A percentile compares a stretch with the other conserved stretches of the same genome.
Conservation (phyloP, 148 eudicot genomes). For the Rhododendron ovatum region DNA sequence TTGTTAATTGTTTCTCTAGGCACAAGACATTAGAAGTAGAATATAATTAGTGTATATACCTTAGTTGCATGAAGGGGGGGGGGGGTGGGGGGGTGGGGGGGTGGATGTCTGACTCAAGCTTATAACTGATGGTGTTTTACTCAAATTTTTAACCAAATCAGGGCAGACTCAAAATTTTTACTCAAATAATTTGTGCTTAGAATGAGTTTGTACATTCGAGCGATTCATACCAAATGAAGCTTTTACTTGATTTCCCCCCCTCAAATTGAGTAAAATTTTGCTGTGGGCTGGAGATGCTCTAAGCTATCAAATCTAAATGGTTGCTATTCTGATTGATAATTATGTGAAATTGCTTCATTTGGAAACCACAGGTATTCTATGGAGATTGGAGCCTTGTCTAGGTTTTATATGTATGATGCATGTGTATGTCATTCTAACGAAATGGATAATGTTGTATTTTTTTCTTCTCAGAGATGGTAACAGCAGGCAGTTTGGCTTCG, state of each 20-base stretch:
- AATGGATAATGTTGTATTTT: too few relatives aligned
- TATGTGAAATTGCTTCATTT: background rate
- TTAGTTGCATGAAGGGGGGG: too few relatives aligned
- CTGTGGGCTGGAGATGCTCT: background rate
- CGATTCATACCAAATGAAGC: background rate
- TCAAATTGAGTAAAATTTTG: background rate
- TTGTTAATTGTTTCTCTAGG: background rate
- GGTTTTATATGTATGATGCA: background rate
- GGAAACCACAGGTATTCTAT: background rate
- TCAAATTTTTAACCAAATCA: too few relatives aligned
- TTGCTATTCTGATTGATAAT: background rate
- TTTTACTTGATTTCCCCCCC: background rate
- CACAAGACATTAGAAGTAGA: background rate
- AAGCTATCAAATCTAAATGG: background rate
- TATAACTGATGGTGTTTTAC: background rate
- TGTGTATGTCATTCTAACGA: background rate
- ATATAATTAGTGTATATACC: background rate
- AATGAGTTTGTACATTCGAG: background rate
- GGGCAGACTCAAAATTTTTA: too few relatives aligned
- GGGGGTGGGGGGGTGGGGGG: too few relatives aligned
- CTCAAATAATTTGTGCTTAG: background rate
- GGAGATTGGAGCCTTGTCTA: background rate
- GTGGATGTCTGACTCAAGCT: too few relatives aligned
- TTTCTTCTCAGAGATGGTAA: too few relatives aligned
- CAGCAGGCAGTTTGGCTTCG: conserved; percentile 83